Base-by-base conservation (phyloP, 768 basidiomycete species). In the Leccinellum albellum region DNA sequence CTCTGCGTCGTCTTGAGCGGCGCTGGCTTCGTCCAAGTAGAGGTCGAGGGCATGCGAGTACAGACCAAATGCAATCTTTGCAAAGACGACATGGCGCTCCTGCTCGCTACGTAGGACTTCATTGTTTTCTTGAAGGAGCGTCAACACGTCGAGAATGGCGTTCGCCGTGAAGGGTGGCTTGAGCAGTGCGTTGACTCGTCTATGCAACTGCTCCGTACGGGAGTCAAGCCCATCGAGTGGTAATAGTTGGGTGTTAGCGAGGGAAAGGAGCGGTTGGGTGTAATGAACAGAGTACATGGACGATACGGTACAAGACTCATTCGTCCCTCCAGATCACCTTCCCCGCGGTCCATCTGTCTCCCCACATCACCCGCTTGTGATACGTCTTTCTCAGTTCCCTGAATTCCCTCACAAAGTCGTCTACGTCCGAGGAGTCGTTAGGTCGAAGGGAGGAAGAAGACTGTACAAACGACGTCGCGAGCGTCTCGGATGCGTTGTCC, bases 321-420 rank as follows among this genome's bases (percentile, higher is more conserved):
- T 87, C 81, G 51, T 92, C 89, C 61, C 85, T 79, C 94, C 94
- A 97, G 28, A 81, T 79, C 7, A 98, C 93, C 63, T 92, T 87
- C 2, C 91, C 91, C 32, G 82, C 79, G 1, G 85, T 78, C 93
- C 95, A 98, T 63, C 87, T 79, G 67, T 94, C 90, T 17, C 85
- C 84, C 90, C 92, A 97, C 69, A 96, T 86, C 2, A 86, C 86
- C 17, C 95, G 80, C 73, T 96, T 97, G 71, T 98, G 95, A 72
- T 94, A 98, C n/a, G 81, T 79, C 74, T 92, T 95, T 61, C 96
- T 76, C 40, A 85, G 70, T 51, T 94, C 92, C 66, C 88, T 91
- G 75, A 95, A 97, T 63, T 92, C 85, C 64, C 78, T 86, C 52
- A 97, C 83, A 61, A 98, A 98, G 45, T 88, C 84, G 57, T 97